Evolutionary conservation across 805 yeast genomes (phyloP).

Genomic region (Blastobotrys peoriensis): DNA sequence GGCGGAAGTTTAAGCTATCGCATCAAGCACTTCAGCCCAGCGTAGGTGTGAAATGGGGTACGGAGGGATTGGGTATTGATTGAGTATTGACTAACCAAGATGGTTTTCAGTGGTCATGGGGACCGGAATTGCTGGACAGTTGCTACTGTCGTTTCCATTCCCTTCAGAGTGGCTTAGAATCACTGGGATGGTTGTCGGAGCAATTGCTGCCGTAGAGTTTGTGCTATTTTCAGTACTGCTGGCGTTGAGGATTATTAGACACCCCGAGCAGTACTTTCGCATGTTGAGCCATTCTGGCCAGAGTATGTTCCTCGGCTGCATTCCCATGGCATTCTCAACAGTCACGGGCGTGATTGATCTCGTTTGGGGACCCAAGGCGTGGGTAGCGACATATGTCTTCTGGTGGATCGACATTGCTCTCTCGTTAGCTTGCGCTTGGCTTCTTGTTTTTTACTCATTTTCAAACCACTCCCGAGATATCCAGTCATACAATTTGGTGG

Average conservation of each 20-base stretch:
- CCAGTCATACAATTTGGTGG: constrained; percentile 46
- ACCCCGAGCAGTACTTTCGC: constrained; percentile 29
- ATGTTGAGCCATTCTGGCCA: constrained; percentile 38
- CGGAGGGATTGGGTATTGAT: constrained; percentile 2
- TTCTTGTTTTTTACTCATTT: constrained; percentile 49
- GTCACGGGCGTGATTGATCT: constrained; percentile 50
- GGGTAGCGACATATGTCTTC: constrained; percentile 51
- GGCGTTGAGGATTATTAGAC: constrained; percentile 36
- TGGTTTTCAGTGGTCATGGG: constrained; percentile 84
- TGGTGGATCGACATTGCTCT: constrained; percentile 68
- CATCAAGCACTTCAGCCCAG: constrained; percentile 23
- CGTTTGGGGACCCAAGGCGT: constrained; percentile 36
- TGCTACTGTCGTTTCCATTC: constrained; percentile 63
- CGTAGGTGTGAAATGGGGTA: constrained; percentile 13
- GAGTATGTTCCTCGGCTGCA: constrained; percentile 68
- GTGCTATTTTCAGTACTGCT: constrained; percentile 39
- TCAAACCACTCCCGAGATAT: constrained; percentile 30
- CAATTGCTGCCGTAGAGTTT: constrained; percentile 42
- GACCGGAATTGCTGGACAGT: constrained; percentile 61
- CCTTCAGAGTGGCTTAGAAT: constrained; percentile 51
- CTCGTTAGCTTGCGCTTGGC: constrained; percentile 56
- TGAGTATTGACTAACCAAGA: constrained; percentile 12
- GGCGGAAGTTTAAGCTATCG: constrained; percentile 12
- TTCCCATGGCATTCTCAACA: constrained; percentile 73
- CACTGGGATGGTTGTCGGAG: constrained; percentile 60